Evolutionary conservation across 169 alveolate genomes (phyloP).

Genomic region (Cryptosporidium viatorum): DNA sequence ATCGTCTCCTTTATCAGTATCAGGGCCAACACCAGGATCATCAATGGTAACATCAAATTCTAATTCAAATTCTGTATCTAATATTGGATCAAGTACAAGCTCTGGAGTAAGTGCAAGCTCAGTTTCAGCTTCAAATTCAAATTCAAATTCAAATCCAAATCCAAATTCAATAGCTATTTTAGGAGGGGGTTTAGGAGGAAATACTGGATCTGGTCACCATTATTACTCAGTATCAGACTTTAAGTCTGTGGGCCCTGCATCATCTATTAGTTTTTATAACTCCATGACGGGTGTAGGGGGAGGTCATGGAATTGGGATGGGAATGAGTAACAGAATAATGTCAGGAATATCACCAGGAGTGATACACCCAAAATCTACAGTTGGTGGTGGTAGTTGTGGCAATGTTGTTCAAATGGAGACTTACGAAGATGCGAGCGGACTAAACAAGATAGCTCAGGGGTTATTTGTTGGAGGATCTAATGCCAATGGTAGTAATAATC

Average conservation of each 20-base stretch:
- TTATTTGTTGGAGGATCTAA: conserved; percentile 4
- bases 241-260: neutral
- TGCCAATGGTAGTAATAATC: neutral
- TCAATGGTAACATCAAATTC: neutral
- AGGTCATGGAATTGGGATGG: neutral
- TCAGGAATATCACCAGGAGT: conserved; percentile 1
- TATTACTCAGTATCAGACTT: conserved; percentile 35
- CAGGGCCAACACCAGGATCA: neutral
- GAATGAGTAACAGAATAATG: neutral
- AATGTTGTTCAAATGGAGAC: neutral
- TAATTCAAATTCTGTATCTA: neutral
- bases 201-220: neutral
- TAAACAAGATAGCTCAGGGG: conserved; percentile 21
- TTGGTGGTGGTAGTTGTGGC: neutral
- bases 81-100: neutral
- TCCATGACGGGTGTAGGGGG: neutral
- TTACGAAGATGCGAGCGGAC: neutral
- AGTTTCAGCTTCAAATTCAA: neutral
- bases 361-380: neutral
- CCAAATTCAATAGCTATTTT: neutral
- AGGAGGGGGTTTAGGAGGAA: neutral
- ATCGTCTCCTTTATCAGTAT: neutral
- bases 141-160: neutral
- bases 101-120: neutral
- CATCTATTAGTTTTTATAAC: conserved; percentile 20